These are phyloP conservation scores for Podochytrium sp. DNA, from an alignment of 192 early-diverging fungal genomes.

Conservation along the genomic window DNA sequence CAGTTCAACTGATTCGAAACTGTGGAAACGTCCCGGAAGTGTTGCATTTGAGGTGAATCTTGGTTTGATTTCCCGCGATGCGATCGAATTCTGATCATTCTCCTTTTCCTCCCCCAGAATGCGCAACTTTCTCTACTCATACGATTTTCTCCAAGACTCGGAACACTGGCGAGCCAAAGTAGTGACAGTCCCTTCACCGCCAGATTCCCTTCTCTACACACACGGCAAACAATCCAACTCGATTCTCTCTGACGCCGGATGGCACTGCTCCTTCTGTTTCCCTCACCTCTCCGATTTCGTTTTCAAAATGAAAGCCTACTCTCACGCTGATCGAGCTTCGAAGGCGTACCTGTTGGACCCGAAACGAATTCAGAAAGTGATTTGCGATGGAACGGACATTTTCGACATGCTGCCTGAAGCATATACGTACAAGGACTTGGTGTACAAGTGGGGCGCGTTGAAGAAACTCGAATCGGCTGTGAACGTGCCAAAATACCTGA, in stretches of 20 bases:
- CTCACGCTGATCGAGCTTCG: slow-evolving; percentile 59
- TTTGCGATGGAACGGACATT: slow-evolving; percentile 68
- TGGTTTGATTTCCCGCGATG: not conserved
- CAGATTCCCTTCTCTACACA: slow-evolving; percentile 34
- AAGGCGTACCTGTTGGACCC: slow-evolving; percentile 36
- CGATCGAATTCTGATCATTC: not conserved
- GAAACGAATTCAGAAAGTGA: slow-evolving; percentile 48
- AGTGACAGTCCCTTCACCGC: slow-evolving; percentile 31
- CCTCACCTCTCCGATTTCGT: slow-evolving; percentile 54
- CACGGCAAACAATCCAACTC: slow-evolving; percentile 41
- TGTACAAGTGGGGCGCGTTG: slow-evolving; percentile 47
- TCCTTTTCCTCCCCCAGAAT: slow-evolving; percentile 42
- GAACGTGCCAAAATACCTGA: slow-evolving; percentile 44
- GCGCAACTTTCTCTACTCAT: slow-evolving; percentile 63
- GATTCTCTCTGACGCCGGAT: slow-evolving; percentile 55
- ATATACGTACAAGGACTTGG: slow-evolving; percentile 57
- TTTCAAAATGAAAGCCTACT: slow-evolving; percentile 69
- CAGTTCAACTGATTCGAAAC: slow-evolving; percentile 44
- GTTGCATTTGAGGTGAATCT: slow-evolving; percentile 44
- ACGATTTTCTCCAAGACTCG: slow-evolving; percentile 55
- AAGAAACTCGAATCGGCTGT: slow-evolving; percentile 44
- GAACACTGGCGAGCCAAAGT: slow-evolving; percentile 54
- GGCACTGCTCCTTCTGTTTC: slow-evolving; percentile 74
- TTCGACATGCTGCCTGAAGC: slow-evolving; percentile 70
- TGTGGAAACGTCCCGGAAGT: slow-evolving; percentile 53